These are phyloP conservation scores for Xerocomellus amylosporus DNA, from an alignment of 768 basidiomycete species.

Conservation along the genomic window DNA sequence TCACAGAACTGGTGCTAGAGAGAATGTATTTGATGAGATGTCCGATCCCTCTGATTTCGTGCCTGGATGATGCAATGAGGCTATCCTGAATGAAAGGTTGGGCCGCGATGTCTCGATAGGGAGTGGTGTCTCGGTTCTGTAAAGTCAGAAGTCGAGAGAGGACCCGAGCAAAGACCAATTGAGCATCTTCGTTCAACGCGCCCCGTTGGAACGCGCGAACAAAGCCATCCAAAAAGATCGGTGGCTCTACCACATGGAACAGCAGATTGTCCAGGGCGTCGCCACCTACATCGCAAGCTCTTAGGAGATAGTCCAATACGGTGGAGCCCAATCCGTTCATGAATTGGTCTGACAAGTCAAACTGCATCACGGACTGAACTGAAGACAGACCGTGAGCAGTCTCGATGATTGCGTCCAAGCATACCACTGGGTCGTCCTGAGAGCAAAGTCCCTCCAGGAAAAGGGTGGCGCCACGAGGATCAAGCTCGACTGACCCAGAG, in stretches of 20 bases:
- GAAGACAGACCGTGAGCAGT: slow-evolving; percentile 38
- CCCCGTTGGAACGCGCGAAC: slow-evolving; percentile 32
- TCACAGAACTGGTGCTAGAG: slow-evolving; percentile 18
- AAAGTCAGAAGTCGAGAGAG: slow-evolving; percentile 46
- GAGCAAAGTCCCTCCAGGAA: slow-evolving; percentile 49
- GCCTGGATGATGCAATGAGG: slow-evolving; percentile 24
- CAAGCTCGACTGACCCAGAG: slow-evolving; percentile 27
- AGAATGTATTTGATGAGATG: slow-evolving; percentile 42
- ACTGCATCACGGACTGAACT: slow-evolving; percentile 40
- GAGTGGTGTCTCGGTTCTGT: slow-evolving; percentile 29
- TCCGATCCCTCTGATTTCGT: slow-evolving; percentile 31
- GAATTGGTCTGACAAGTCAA: slow-evolving; percentile 36
- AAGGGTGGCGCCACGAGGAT: slow-evolving; percentile 18
- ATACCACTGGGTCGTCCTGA: slow-evolving; percentile 38
- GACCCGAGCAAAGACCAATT: slow-evolving; percentile 44
- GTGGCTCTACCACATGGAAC: slow-evolving; percentile 44
- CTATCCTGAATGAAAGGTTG: slow-evolving; percentile 24
- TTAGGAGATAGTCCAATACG: slow-evolving; percentile 40
- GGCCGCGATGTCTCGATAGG: slow-evolving; percentile 39
- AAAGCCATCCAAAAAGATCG: slow-evolving; percentile 47
- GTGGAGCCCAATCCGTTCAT: slow-evolving; percentile 41
- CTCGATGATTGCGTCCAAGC: slow-evolving; percentile 37
- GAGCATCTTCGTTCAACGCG: slow-evolving; percentile 33
- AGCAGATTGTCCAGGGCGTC: slow-evolving; percentile 40
- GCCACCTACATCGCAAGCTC: slow-evolving; percentile 42